Evolutionary conservation across 1,139 yeast genomes (phyloP), one percentile per base, ranked within the genome.

Genomic region (Debaryomyces robertsiae): DNA sequence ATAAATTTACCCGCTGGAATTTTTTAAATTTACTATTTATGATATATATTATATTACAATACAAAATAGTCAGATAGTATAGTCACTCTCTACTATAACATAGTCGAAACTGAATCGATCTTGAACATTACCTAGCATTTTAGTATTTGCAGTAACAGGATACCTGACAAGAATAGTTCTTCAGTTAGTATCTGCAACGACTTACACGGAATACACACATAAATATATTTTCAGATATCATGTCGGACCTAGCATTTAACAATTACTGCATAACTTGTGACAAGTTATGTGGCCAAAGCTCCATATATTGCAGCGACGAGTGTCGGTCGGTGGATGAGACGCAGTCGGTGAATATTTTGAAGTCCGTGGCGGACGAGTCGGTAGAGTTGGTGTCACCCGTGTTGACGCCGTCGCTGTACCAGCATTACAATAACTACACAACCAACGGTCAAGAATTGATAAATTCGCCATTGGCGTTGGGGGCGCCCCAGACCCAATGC

Each of bases 251-350:
- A 45, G 84, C 84, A 32, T 82, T 82, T 60, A 79, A 81, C 61
- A 84, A 81, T 59, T 82, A 77, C 63, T 82, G 88, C 60, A 69
- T 81, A 39, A 77, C 79, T 40, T 82, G 88, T 61, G 87, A 81
- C 51, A 75, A 77, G 60, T 65, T 80, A 47, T 81, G 86, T 53
- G 54, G 67, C 9, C 67, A 69, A 18, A 73, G 68, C 49, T 63
- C 75, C 18, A 73, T 79, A 32, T 83, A 82, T 65, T 83, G 90
- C 59, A 79, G 84, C 4, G 79, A 75, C 10, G 67, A 63, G 27
- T 83, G 90, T 55, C 75, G 71, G 58, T 48, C 53, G 22, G 55
- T 60, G 36, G 89, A 82, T 55, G 72, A 65, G 42, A 50, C 47
- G 22, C 54, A 50, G 32, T 48, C 53, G 13, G 9, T 39, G 15